Conservation (phyloP, 2,329 filamentous ascomycete species). For the Phaeosphaeria sp. region DNA sequence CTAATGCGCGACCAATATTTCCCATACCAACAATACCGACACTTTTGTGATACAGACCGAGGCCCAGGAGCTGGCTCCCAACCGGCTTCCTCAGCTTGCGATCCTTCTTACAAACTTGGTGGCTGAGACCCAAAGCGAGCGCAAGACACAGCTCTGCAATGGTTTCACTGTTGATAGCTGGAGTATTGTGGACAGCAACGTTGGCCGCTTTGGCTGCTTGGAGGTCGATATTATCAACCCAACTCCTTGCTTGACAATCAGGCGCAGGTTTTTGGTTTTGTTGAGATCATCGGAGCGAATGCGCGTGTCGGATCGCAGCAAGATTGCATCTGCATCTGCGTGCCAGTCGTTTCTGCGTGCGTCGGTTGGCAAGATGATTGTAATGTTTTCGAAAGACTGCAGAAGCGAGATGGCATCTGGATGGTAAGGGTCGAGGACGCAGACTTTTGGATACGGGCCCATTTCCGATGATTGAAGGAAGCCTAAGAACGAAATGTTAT, state of each 20-base stretch:
- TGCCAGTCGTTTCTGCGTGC: not conserved
- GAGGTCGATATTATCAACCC: slow-evolving; percentile 10
- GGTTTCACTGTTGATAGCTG: slow-evolving; percentile 51
- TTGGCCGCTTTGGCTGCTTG: slow-evolving; percentile 33
- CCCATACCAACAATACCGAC: slow-evolving; percentile 56
- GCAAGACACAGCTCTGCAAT: slow-evolving; percentile 49
- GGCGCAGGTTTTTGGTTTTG: not conserved
- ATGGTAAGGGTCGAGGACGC: not conserved
- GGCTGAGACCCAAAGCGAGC: slow-evolving; percentile 35
- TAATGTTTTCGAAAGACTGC: not conserved
- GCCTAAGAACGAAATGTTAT: not conserved
- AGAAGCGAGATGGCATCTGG: not conserved
- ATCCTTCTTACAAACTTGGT: slow-evolving; percentile 19
- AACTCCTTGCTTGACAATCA: slow-evolving; percentile 8
- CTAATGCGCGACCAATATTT: slow-evolving; percentile 12
- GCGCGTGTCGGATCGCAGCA: not conserved
- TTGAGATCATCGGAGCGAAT: slow-evolving; percentile 15
- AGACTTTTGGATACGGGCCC: not conserved
- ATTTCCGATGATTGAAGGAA: not conserved
- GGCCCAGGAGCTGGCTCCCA: slow-evolving; percentile 50
- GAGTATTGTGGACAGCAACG: slow-evolving; percentile 55
- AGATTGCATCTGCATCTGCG: not conserved
- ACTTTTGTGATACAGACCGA: slow-evolving; percentile 49
- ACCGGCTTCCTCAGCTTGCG: slow-evolving; percentile 35
- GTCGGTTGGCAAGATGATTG: not conserved